phyloP scores from a whole-genome alignment of 768 basidiomycete genomes.

The Auriculariales sp. region DNA sequence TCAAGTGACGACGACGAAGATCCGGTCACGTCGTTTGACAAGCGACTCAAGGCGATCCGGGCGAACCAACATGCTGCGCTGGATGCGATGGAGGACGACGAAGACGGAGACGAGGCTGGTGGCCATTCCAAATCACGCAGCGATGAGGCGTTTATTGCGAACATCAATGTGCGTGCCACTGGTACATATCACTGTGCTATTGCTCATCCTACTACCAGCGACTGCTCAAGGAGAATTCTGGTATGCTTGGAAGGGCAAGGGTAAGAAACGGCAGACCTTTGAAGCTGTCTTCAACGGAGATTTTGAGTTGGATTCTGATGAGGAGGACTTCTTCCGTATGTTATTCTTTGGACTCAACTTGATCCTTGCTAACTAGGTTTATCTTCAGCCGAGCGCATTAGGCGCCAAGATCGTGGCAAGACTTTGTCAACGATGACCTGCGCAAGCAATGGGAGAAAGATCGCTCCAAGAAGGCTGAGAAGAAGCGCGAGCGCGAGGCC shows the following conservation, averaged over 20 bases:
- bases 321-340: constrained; percentile 33
- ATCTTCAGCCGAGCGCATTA: constrained; percentile 29
- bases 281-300: constrained; percentile 41
- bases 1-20: constrained; percentile 23
- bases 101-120: constrained; percentile 15
- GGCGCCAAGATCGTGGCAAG: constrained; percentile 25
- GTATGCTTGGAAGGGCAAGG: constrained; percentile 31
- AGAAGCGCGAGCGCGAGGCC: constrained; percentile 46
- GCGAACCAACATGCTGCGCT: constrained; percentile 14
- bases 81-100: constrained; percentile 8
- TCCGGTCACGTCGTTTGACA: not conserved
- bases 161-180: constrained; percentile 33
- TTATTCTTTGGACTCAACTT: constrained; percentile 6
- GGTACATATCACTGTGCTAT: not conserved
- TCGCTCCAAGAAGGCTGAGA: constrained; percentile 67
- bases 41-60: not conserved
- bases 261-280: constrained; percentile 38
- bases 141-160: constrained; percentile 41
- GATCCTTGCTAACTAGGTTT: not conserved
- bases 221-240: constrained; percentile 43
- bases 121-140: constrained; percentile 30
- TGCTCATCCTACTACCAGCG: constrained; percentile 28
- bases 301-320: constrained; percentile 13
- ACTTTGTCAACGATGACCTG: constrained; percentile 36
- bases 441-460: constrained; percentile 66